Evolutionary conservation across 2,329 filamentous ascomycete genomes (phyloP), one percentile per base, ranked within the genome.

Genomic region (Pseudocercospora cruenta): DNA sequence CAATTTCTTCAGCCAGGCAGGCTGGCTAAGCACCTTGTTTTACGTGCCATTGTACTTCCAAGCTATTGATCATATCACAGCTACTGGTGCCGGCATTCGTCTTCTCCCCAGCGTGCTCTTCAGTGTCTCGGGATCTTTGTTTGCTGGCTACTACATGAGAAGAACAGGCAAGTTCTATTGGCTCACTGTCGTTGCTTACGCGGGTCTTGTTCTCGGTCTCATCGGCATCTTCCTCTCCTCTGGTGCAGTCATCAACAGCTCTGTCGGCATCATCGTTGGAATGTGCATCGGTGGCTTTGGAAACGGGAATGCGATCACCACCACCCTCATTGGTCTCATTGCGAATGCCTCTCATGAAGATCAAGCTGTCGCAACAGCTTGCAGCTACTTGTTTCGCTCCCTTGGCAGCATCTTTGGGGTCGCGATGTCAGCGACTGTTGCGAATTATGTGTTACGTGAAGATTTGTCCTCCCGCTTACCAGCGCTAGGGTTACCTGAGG

Each of bases 21-120:
- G 85, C 14, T 86, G 82, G 81, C 77, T 88, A 55, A 84, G 86
- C 0, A 79, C 84, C 0, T 70, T 91, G 3, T 94, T 92, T 81
- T 92, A 91, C 78, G 80, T 92, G n/a, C 90, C 91, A 1, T 81
- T 94, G 1, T 92, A 90, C 78, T 92, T 91, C 78, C 92, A 94
- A 78, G 91, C 89, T 4, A 88, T 90, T 0, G 82, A 90, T 58
- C 87, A 86, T 4, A 80, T 88, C 24, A 85, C 84, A 3, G 89
- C 91, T 0, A 88, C 89, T 0, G 77, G 82, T 62, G 86, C 90
- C 3, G 91, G 91, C 0, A 66, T 90, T 0, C 81, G 88, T 36
- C 83, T 94, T 19, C 80, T 94, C 33, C 91, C 92, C 0, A 83
- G 83, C 62, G 90, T 92, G 69, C 49, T 88, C 2, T 80, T 81